Evolutionary conservation across 2,329 filamentous ascomycete species (phyloP), one percentile per base, ranked within the genome.

Genomic region (Scleromitrula shiraiana): DNA sequence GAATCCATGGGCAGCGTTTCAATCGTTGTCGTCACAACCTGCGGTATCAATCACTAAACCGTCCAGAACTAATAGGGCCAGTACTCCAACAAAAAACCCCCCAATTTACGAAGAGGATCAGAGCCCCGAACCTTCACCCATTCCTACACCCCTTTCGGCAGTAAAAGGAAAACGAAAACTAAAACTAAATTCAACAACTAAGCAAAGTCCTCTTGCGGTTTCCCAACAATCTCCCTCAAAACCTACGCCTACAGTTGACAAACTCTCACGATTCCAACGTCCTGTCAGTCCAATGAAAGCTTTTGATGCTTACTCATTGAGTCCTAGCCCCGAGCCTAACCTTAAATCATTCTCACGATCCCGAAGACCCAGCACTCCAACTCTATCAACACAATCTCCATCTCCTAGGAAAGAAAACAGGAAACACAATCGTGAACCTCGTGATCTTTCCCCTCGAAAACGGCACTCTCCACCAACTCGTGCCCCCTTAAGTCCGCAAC

Each of bases 1-100:
- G 19, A 50, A 46, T 30, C 42, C 47, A 23, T 50, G 47, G 47
- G 42, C 41, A 17, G 19, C 17, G 8, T 38, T 36, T 24, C 41
- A 50, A 24, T 22, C 33, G 14, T 24, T 32, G 12, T 39, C 29
- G n/a, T 46, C 47, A 39, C 35, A 50, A 29, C n/a, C 23, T 6
- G 8, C 23, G 5, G 41, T 36, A 22, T 23, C 17, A 30, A 23
- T 50, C 5, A 36, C 47, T 6, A 50, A 50, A 20, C 19, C 36
- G 7, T 30, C 46, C 8, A 19, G 14, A 27, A 26, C 41, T 24
- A 30, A 20, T 32, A 32, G 15, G 9, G 19, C 41, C n/a, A 12
- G 9, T 1, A 44, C 32, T 10, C 32, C 39, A 12, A 32, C 10
- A 9, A 39, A 43, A 44, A 15, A 26, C 15, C n/a, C 45, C n/a